Evolutionary conservation across 139 green algal species (phyloP).

Genomic region (Haematococcus lacustris): DNA sequence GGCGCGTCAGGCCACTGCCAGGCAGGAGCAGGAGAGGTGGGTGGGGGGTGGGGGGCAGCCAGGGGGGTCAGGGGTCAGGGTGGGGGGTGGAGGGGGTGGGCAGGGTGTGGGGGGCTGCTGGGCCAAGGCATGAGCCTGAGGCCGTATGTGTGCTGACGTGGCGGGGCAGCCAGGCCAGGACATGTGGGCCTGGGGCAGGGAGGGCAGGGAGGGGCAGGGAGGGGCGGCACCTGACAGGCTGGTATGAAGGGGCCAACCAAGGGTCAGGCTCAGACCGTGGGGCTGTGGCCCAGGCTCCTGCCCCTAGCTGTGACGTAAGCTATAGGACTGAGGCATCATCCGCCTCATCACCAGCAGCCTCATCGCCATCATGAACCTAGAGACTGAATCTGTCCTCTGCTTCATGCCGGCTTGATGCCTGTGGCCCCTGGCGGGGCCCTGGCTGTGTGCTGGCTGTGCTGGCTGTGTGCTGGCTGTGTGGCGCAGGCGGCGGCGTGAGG

Average conservation of each 20-base stretch:
- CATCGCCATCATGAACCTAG: not conserved
- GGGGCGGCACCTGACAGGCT: too few species aligned
- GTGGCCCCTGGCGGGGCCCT: not conserved
- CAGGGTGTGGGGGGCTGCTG: not conserved
- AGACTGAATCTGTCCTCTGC: not conserved
- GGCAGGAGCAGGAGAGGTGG: constrained; percentile 30
- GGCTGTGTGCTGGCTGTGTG: not conserved
- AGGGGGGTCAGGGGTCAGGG: not conserved
- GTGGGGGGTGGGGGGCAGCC: not conserved
- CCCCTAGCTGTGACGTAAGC: not conserved
- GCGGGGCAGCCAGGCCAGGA: not conserved
- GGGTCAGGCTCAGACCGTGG: too few species aligned
- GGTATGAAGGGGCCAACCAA: too few species aligned
- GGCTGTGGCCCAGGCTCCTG: not conserved
- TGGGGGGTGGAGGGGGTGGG: not conserved
- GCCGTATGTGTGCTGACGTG: not conserved
- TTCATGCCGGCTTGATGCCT: not conserved
- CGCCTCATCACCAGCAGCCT: not conserved
- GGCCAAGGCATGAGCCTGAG: not conserved
- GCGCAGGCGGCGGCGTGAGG: constrained; percentile 28
- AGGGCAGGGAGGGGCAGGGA: not conserved
- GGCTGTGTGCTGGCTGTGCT: not conserved
- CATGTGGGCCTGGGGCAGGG: not conserved
- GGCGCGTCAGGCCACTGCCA: constrained; percentile 11
- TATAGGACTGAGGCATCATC: not conserved